Evolutionary conservation across 2,329 filamentous ascomycete genomes (phyloP).

Genomic region (Diaporthe helianthi): DNA sequence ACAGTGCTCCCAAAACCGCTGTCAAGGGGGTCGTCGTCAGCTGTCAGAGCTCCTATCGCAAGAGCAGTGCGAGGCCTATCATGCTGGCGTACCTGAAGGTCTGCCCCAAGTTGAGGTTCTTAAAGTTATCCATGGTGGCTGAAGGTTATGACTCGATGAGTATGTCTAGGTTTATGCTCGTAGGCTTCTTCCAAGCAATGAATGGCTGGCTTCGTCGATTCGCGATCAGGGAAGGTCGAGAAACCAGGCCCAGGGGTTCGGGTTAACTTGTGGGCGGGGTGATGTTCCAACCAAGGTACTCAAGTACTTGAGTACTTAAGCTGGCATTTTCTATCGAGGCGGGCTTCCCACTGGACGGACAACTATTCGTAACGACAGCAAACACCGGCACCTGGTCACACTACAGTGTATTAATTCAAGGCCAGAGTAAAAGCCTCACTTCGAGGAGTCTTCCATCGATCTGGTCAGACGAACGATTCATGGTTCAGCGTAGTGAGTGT

Average conservation of each 20-base stretch:
- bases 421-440: neutral
- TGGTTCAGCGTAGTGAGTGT: neutral
- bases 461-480: no score
- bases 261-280: conserved; percentile 18
- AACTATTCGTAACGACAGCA: neutral
- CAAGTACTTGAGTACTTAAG: no score
- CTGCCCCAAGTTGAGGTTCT: conserved; percentile 63
- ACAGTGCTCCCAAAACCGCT: conserved; percentile 49
- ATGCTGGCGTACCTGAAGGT: conserved; percentile 56
- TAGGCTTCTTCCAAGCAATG: neutral
- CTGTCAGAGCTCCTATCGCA: conserved; percentile 32
- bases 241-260: neutral
- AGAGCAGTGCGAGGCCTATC: conserved; percentile 26
- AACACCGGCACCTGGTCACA: neutral
- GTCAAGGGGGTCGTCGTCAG: conserved; percentile 43
- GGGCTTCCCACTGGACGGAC: neutral
- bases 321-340: neutral
- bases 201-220: conserved; percentile 24
- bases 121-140: conserved; percentile 62
- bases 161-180: neutral
- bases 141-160: neutral
- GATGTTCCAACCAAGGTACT: neutral
- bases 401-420: neutral
- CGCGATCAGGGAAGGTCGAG: conserved; percentile 3
- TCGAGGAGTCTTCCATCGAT: neutral